Evolutionary conservation across 2,329 filamentous ascomycete genomes (phyloP).

Genomic region (Moelleriella libera): DNA sequence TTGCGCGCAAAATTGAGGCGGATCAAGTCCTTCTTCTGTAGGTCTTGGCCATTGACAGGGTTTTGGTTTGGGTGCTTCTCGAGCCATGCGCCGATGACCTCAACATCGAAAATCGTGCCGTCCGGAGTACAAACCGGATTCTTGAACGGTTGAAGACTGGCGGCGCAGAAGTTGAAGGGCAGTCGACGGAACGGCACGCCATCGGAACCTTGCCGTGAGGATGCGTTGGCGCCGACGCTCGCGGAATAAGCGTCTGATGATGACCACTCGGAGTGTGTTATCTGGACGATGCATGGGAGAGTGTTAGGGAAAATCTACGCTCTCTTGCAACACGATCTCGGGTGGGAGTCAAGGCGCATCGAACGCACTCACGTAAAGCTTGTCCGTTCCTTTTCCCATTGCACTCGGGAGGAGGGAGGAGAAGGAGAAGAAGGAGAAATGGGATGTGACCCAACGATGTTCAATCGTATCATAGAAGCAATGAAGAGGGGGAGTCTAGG

Average conservation of each 20-base stretch:
- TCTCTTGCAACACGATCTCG: neutral
- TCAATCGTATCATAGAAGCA: too few relatives aligned
- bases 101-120: constrained; percentile 88
- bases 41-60: constrained; percentile 66
- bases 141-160: constrained; percentile 87
- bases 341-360: neutral
- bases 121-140: constrained; percentile 83
- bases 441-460: too few relatives aligned
- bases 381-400: constrained; percentile 31
- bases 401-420: constrained; percentile 3
- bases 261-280: constrained; percentile 96
- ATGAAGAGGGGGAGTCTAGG: too few relatives aligned
- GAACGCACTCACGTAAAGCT: constrained; percentile 23
- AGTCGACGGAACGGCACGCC: constrained; percentile 64
- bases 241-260: constrained; percentile 81
- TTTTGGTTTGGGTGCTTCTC: constrained; percentile 80
- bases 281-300: constrained; percentile 23
- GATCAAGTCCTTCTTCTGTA: constrained; percentile 73
- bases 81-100: constrained; percentile 87
- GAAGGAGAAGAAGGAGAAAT: neutral
- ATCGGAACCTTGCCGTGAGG: constrained; percentile 31
- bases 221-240: constrained; percentile 55
- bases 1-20: constrained; percentile 88
- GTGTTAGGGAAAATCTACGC: neutral
- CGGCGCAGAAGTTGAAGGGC: constrained; percentile 96